These are phyloP conservation scores for Aureobasidium sp. DNA, from an alignment of 2,329 filamentous ascomycete species.

Conservation along the genomic window DNA sequence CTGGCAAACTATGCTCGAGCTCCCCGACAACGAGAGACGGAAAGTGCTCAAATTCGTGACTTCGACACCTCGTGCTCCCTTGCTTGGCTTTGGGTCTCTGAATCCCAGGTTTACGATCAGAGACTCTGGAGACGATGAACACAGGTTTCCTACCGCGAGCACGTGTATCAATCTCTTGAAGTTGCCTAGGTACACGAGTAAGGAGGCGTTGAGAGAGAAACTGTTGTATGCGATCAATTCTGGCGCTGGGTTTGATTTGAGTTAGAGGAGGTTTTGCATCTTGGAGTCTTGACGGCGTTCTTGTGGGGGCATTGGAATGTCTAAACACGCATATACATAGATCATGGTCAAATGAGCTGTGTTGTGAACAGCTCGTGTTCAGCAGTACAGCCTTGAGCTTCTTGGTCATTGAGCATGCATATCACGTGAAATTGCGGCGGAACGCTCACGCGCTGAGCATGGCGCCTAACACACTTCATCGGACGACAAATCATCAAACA, in stretches of 20 bases:
- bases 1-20: constrained; percentile 77
- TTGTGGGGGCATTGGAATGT: too few relatives aligned
- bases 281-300: not conserved
- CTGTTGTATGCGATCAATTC: constrained; percentile 83
- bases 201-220: constrained; percentile 64
- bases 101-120: constrained; percentile 84
- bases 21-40: constrained; percentile 69
- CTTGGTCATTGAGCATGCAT: too few relatives aligned
- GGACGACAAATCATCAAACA: too few relatives aligned
- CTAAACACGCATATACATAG: too few relatives aligned
- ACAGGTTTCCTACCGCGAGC: constrained; percentile 80
- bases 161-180: constrained; percentile 96
- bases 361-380: too few relatives aligned
- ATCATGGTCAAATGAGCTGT: too few relatives aligned
- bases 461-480: too few relatives aligned
- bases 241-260: constrained; percentile 84
- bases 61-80: constrained; percentile 79
- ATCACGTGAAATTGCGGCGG: too few relatives aligned
- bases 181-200: constrained; percentile 70
- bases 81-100: constrained; percentile 81
- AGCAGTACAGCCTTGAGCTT: too few relatives aligned
- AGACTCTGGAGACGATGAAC: constrained; percentile 70
- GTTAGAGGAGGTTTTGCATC: constrained; percentile 39
- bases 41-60: constrained; percentile 95
- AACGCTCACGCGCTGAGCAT: too few relatives aligned